Percentiles rank a stretch among this genome's conserved stretches.
Evolutionary conservation across 176 grass and related monocot genomes (phyloP).

Genomic region (Oropetium thomaeum): DNA sequence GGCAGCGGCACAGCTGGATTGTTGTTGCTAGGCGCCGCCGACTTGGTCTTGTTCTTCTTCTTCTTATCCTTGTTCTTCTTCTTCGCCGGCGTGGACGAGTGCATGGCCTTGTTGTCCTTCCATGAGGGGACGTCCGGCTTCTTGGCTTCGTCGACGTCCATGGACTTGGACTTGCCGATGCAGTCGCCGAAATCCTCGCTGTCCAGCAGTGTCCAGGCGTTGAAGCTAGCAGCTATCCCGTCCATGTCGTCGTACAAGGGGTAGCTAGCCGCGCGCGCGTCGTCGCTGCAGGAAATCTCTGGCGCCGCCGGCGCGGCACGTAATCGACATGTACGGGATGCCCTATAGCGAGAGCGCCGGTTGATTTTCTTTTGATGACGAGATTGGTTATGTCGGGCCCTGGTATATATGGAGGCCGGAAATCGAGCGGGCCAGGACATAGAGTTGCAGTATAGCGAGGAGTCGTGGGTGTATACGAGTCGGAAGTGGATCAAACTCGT

Average conservation of each 20-base stretch:
- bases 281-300: background rate
- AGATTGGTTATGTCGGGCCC: background rate
- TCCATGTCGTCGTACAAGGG: slow-evolving; percentile 10
- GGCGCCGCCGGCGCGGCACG: background rate
- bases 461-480: background rate
- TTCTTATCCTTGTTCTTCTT: background rate
- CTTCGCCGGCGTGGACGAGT: slow-evolving; percentile 2
- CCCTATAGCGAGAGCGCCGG: background rate
- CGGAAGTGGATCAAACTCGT: background rate
- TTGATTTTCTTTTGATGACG: background rate
- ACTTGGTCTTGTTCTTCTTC: slow-evolving; percentile 9
- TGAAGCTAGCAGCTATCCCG: background rate
- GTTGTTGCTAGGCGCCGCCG: background rate
- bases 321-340: background rate
- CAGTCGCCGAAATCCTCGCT: slow-evolving; percentile 5
- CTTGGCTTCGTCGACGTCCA: background rate
- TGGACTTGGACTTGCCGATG: background rate
- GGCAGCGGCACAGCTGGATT: background rate
- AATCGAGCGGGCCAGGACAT: background rate
- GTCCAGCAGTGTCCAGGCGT: slow-evolving; percentile 3
- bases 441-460: background rate
- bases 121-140: background rate
- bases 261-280: too few species aligned
- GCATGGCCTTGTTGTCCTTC: background rate
- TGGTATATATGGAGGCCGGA: background rate